A percentile compares a stretch with the other conserved stretches of the same genome.
Evolutionary conservation across 1,139 yeast species (phyloP).

Genomic region (Pichia sp.): DNA sequence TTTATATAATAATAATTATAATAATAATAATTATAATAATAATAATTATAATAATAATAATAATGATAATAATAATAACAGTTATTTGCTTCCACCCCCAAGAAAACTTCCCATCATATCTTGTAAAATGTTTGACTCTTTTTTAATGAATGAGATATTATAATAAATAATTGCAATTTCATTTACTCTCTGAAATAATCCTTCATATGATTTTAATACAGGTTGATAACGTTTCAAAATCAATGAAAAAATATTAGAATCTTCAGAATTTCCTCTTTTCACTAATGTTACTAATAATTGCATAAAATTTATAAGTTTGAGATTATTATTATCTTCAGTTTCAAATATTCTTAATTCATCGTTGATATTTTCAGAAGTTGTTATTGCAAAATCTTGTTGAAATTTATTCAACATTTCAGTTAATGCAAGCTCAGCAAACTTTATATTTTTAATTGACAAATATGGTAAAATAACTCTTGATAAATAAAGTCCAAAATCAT

Average conservation of each 20-base stretch:
- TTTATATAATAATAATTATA: neutral
- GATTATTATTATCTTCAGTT: conserved; percentile 12
- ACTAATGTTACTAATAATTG: conserved; percentile 64
- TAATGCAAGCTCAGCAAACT: conserved; percentile 22
- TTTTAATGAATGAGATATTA: conserved; percentile 49
- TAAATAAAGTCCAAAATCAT: conserved; percentile 21
- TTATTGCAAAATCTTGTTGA: conserved; percentile 3
- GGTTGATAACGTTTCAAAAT: conserved; percentile 31
- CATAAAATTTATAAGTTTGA: conserved; percentile 53
- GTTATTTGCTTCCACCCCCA: conserved; percentile 24
- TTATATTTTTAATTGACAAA: conserved; percentile 23
- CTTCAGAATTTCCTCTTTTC: conserved; percentile 40
- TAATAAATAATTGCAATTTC: conserved; percentile 47
- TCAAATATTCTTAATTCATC: conserved; percentile 15
- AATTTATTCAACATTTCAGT: conserved; percentile 17
- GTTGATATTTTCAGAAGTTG: conserved; percentile 4
- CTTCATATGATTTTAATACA: conserved; percentile 41
- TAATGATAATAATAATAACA: too few relatives aligned
- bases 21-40: too few relatives aligned
- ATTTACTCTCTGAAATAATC: conserved; percentile 38
- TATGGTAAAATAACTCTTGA: conserved; percentile 29
- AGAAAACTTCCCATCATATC: conserved; percentile 82
- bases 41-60: too few relatives aligned
- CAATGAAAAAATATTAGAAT: conserved; percentile 24
- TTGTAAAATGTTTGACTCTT: conserved; percentile 64